Evolutionary conservation across 2,329 filamentous ascomycete species (phyloP).

Genomic region (Pseudogymnoascus sp.): DNA sequence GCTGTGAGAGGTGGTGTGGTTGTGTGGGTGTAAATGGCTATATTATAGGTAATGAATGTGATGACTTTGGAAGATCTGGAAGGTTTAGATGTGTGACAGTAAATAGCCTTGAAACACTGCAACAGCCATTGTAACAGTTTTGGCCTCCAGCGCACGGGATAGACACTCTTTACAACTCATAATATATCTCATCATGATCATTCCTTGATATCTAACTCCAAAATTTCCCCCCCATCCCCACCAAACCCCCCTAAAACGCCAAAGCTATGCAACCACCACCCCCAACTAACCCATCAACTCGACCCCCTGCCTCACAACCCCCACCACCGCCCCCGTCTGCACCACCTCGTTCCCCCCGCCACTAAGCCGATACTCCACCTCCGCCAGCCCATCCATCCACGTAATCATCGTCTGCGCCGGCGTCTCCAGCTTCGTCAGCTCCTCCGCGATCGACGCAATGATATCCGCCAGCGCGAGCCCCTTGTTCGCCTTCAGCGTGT

Average conservation of each 20-base stretch:
- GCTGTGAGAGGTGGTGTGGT: conserved; percentile 16
- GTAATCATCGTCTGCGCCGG: conserved; percentile 78
- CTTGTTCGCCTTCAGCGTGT: conserved; percentile 75
- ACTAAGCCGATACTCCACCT: conserved; percentile 86
- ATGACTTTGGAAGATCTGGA: not conserved
- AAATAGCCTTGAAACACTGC: not conserved
- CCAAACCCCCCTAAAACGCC: not conserved
- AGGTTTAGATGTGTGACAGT: not conserved
- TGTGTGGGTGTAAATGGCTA: not conserved
- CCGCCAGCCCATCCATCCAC: conserved; percentile 85
- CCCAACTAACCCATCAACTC: conserved; percentile 53
- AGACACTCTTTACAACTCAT: not conserved
- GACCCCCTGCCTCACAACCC: conserved; percentile 77
- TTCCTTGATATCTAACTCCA: conserved; percentile 1
- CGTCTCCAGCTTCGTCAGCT: conserved; percentile 75
- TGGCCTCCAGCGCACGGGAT: not conserved
- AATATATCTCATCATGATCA: not conserved
- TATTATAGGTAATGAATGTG: not conserved
- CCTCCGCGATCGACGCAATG: conserved; percentile 75
- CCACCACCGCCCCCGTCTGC: conserved; percentile 88
- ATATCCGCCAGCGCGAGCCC: conserved; percentile 92
- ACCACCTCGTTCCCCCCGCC: conserved; percentile 80
- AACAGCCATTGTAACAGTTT: not conserved
- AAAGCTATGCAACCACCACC: not conserved
- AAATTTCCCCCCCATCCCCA: not conserved